Base-by-base conservation (phyloP, 257 asterid genomes). In the Solanum neorickii region DNA sequence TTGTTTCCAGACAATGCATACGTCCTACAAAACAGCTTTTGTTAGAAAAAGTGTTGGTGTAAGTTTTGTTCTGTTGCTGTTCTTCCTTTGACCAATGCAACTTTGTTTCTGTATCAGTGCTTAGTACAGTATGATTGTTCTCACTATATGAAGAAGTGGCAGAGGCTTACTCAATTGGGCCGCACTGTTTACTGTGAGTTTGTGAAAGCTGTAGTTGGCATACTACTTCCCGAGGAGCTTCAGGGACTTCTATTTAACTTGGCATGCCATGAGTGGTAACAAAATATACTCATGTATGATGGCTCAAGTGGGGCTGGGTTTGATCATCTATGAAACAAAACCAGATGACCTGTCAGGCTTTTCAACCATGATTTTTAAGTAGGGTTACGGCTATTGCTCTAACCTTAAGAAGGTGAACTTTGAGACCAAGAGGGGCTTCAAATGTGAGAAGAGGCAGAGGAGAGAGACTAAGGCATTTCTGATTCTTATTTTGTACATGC, bases 1-100 rank as follows among this genome's bases (percentile, higher is more conserved):
- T 66, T 92, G 98, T 87, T 96, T 89, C 91, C 93, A 89, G 85
- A 88, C 93, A 65, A 92, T 95, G 97, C 98, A 91, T 85, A 92
- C 62, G 87, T 91, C 91, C 85, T 92, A 93, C 85, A 83, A 92
- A 78, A 92, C 94, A 75, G 90, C 93, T 83, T 88, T 88, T 83
- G 86, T 88, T 29, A 89, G 90, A 89, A 93, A 89, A 82, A 86
- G 46, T 88, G 80, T 93, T 86, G 89, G 41, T 89, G 99, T 97
- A 88, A 93, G 99, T 93, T 21, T 72, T 59, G 10, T 3, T 72
- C 42, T 31, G 47, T 69, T 70, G 9, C 46, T 80, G 42, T 4
- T 31, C 76, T 77, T 47, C 37, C 59, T 25, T 70, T 74, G 31
- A 41, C 52, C 0, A 9, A 25, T 86, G 70, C 8, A 21, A 62